phyloP scores from a whole-genome alignment of 2,329 filamentous ascomycete genomes.

The Arthrinium puccinioides region DNA sequence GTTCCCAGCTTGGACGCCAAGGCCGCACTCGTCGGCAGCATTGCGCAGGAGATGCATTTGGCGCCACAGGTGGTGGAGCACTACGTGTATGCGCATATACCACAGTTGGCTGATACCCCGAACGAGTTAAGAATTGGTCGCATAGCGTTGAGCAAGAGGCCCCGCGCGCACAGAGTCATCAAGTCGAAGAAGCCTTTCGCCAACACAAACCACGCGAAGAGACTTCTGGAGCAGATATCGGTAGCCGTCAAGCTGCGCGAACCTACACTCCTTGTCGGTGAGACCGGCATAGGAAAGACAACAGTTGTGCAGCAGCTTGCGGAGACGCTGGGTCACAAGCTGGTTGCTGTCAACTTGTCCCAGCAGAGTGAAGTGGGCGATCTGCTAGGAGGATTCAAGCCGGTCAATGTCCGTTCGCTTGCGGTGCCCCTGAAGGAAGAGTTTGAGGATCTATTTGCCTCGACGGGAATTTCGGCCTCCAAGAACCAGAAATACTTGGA shows the following conservation, averaged over 20 bases:
- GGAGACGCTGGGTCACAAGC: conserved; percentile 72
- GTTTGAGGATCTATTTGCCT: conserved; percentile 82
- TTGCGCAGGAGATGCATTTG: conserved; percentile 83
- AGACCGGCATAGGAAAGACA: conserved; percentile 98
- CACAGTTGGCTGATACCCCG: conserved; percentile 57
- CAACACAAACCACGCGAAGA: conserved; percentile 76
- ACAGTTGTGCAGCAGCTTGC: conserved; percentile 92
- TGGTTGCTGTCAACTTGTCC: conserved; percentile 91
- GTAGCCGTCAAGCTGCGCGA: conserved; percentile 79
- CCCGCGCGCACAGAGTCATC: conserved; percentile 37
- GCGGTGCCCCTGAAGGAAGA: conserved; percentile 88
- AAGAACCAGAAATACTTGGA: conserved; percentile 86
- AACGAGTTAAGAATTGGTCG: conserved; percentile 58
- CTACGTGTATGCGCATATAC: conserved; percentile 66
- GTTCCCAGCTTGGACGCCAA: conserved; percentile 60
- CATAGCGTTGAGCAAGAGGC: conserved; percentile 53
- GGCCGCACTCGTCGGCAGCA: conserved; percentile 53
- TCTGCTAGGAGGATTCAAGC: conserved; percentile 91
- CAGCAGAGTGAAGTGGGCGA: conserved; percentile 98
- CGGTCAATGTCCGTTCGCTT: conserved; percentile 81
- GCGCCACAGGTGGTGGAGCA: conserved; percentile 75
- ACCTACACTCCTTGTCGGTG: conserved; percentile 88
- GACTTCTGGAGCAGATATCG: conserved; percentile 81
- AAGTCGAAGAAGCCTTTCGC: conserved; percentile 68
- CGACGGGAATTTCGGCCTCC: conserved; percentile 75